Base-by-base conservation (phyloP, 805 yeast genomes). In the Priceomyces fermenticarens region DNA sequence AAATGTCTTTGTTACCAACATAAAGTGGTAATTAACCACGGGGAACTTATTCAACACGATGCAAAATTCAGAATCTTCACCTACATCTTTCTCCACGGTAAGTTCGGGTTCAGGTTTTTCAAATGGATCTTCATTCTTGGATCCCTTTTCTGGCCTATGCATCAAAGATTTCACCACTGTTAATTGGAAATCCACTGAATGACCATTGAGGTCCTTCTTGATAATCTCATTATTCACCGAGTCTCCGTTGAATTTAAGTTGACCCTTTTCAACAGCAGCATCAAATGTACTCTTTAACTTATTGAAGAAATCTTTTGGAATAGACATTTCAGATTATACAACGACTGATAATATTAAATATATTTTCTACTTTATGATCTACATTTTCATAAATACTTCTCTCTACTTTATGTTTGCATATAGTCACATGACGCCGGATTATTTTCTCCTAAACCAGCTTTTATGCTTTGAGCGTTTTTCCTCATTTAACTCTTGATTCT, bases 31-130 rank as follows among this genome's bases (percentile, higher is more conserved):
- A 33, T 86, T 80, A 3, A 84, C 77, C 30, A 90, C 83, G 8
- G 97, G 95, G 62, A 77, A 93, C 62, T 91, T 93, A 71, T 91
- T 91, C 50, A 88, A 74, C 4, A 91, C 78, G 27, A 91, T 61
- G 47, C 80, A 71, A 40, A 67, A 67, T 36, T 67, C 72, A 54
- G 83, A 78, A 23, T 77, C 65, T 3, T 67, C 71, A 9, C 78
- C 77, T 43, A 75, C 72, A 35, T 72, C 72, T 8, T 73, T 72
- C 17, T 78, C 51, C 7, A 90, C 72, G 0, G 88, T 78, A 33
- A 90, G 65, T 44, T 79, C 83, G 4, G 85, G 85, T 50, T 87
- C 96, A 0, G 95, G 91, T 14, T 80, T 75, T 36, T 75, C 74
- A 64, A 93, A 91, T 2, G 98, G 98, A 54, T 88, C 79, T 41